A percentile compares a stretch with the other conserved stretches of the same genome.
Evolutionary conservation across 345 rosid species (phyloP).

Genomic region (Bruguiera sexangula): DNA sequence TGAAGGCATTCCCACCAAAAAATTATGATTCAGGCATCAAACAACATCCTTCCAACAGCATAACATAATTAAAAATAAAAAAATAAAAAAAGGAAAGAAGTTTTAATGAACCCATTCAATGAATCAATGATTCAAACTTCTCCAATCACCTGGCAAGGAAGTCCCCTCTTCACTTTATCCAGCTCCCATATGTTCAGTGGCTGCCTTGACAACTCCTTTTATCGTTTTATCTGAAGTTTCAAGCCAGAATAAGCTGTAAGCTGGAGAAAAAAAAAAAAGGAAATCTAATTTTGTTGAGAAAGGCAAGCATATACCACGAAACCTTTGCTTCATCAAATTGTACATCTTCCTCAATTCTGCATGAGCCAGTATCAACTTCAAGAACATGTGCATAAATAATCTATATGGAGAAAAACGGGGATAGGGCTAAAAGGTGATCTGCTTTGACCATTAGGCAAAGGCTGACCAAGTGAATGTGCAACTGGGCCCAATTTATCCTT

Average conservation of each 20-base stretch:
- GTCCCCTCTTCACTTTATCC: conserved; percentile 92
- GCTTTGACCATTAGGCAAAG: conserved; percentile 43
- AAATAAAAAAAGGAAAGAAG: background rate
- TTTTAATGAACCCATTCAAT: background rate
- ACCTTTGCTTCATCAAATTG: too few species aligned
- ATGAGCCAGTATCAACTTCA: background rate
- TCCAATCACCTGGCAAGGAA: conserved; percentile 71
- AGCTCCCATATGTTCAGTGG: conserved; percentile 10
- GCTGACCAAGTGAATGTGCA: conserved; percentile 47
- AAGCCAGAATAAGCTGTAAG: too few species aligned
- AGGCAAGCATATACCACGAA: too few species aligned
- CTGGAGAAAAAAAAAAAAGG: too few species aligned
- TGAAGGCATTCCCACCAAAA: conserved; percentile 88
- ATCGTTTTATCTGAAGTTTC: too few species aligned
- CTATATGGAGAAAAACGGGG: background rate
- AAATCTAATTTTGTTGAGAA: too few species aligned
- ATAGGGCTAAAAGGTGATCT: background rate
- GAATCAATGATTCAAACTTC: background rate
- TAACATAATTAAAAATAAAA: background rate
- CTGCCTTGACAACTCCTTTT: too few species aligned
- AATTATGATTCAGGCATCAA: conserved; percentile 45
- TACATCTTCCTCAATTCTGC: too few species aligned
- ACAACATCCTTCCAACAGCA: conserved; percentile 14
- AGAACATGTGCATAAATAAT: background rate
- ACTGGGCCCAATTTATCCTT: conserved; percentile 53